Evolutionary conservation across 805 yeast species (phyloP).

Genomic region (Candida nemodendra): DNA sequence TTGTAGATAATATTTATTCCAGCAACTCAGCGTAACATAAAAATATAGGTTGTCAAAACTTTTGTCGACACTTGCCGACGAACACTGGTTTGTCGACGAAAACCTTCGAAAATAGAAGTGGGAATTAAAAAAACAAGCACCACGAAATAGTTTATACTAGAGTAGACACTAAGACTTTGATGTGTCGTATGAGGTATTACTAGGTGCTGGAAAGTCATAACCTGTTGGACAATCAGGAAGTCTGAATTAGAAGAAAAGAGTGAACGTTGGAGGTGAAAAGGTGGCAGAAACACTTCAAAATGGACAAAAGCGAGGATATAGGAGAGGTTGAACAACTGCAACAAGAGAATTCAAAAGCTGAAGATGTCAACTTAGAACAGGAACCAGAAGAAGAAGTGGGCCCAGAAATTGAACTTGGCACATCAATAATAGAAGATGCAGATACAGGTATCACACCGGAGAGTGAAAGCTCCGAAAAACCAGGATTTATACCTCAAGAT

Average conservation of each 20-base stretch:
- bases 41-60: too few relatives aligned
- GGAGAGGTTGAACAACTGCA: slow-evolving; percentile 3
- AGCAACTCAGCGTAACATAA: too few relatives aligned
- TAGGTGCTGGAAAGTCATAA: too few relatives aligned
- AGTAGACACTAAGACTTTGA: too few relatives aligned
- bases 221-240: too few relatives aligned
- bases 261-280: neutral
- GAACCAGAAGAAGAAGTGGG: slow-evolving; percentile 7
- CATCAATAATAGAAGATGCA: too few relatives aligned
- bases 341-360: slow-evolving; percentile 2
- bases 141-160: slow-evolving; percentile 4
- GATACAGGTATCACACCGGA: too few relatives aligned
- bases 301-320: slow-evolving; percentile 5
- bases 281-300: neutral
- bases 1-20: too few relatives aligned
- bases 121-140: slow-evolving; percentile 7
- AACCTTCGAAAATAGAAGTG: slow-evolving; percentile 1
- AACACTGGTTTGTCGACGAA: slow-evolving; percentile 5
- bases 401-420: neutral
- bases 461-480: too few relatives aligned
- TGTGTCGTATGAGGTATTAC: too few relatives aligned
- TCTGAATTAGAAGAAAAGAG: neutral
- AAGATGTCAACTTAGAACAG: slow-evolving; percentile 35
- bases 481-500: too few relatives aligned
- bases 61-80: slow-evolving; percentile 3